Evolutionary conservation across 2,329 filamentous ascomycete species (phyloP).

Genomic region (Emmonsiellopsis sp.): DNA sequence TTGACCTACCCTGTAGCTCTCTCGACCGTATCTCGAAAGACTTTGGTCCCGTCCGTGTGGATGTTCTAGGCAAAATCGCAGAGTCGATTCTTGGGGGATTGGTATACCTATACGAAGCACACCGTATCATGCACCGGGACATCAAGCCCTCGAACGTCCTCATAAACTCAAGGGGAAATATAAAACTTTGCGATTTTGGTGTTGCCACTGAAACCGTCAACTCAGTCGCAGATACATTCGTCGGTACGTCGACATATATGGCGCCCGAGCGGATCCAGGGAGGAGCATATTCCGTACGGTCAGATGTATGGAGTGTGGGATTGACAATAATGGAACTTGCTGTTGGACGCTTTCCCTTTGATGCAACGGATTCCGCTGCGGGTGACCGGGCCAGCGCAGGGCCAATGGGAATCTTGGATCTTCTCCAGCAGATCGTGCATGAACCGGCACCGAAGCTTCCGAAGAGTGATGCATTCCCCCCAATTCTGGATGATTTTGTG

Average conservation of each 20-base stretch:
- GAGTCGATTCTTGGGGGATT: conserved; percentile 89
- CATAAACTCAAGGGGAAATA: conserved; percentile 85
- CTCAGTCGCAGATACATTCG: conserved; percentile 95
- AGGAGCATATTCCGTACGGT: conserved; percentile 94
- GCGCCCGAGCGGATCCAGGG: conserved; percentile 96
- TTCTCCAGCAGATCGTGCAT: conserved; percentile 94
- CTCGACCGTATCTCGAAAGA: conserved; percentile 89
- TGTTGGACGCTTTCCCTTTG: conserved; percentile 94
- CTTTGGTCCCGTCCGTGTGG: conserved; percentile 89
- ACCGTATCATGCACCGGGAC: conserved; percentile 98
- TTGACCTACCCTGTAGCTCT: conserved; percentile 47
- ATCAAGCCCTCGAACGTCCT: conserved; percentile 98
- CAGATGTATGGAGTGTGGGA: conserved; percentile 97
- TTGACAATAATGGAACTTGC: conserved; percentile 93
- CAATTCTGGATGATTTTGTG: conserved; percentile 92
- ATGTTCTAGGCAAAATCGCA: conserved; percentile 94
- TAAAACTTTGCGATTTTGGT: conserved; percentile 97
- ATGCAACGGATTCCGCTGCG: conserved; percentile 68
- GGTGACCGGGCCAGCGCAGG: conserved; percentile 55
- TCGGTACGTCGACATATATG: conserved; percentile 99
- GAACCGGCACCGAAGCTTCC: conserved; percentile 88
- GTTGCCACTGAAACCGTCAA: conserved; percentile 98
- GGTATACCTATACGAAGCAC: conserved; percentile 87
- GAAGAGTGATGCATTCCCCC: conserved; percentile 94
- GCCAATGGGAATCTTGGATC: conserved; percentile 88